Evolutionary conservation across 139 green algal genomes (phyloP), one percentile per base, ranked within the genome.

Genomic region (Nannochloris sp.): DNA sequence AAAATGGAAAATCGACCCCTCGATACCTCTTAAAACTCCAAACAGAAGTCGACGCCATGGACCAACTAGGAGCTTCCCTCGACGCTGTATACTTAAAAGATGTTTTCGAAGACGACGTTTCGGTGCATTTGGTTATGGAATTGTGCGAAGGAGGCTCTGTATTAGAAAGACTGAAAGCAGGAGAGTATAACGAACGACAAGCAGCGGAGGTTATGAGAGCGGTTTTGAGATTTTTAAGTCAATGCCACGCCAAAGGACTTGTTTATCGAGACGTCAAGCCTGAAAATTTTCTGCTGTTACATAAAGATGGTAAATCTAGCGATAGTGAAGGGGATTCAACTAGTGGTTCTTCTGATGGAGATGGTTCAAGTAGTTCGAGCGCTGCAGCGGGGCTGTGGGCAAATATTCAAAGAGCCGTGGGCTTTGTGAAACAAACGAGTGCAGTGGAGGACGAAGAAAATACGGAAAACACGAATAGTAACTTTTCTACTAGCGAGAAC

Each of bases 1-100:
- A 92, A 68, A 74, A 81, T 12, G 77, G 82, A 9, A 60, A 76
- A 36, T 59, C 78, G 30, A 95, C 86, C 10, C 88, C 89, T 4
- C 70, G 91, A 8, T 95, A 97, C 72, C 81, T 97, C 36, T 77
- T 95, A 7, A 97, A 97, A 79, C 78, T 97, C 15, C 84, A 92
- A 37, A 88, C 84, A 1, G 90, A 97, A 67, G 86, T 96, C 44
- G 89, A 96, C 57, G 88, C 89, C 15, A 97, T 97, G 90, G 73
- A 84, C 68, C 89, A 95, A 75, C 77, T 97, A 31, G 89, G 90
- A 2, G 75, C 74, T 51, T 86, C 71, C 51, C 63, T 96, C 54
- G 86, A 93, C 60, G 85, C 87, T 4, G 89, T 95, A 4, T 87
- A 87, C 60, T 73, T 94, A 2, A 72, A 84, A 69, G 79, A 87